phyloP scores from a whole-genome alignment of 176 grass and related monocot species.

The Neostapfia colusana region DNA sequence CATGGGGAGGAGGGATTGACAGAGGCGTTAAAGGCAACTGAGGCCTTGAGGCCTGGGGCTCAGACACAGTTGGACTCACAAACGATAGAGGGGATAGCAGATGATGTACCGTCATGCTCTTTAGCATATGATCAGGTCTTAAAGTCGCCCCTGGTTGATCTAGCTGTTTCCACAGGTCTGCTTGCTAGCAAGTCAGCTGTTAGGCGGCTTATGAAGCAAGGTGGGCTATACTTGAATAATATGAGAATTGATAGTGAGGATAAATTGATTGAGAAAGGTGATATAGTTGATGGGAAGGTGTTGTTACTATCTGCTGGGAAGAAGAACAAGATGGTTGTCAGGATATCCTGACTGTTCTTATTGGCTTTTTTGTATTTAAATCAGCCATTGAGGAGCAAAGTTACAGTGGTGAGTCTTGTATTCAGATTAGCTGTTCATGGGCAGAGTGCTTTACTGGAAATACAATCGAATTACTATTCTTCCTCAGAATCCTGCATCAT shows the following conservation, averaged over 20 bases:
- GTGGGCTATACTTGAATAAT: conserved; percentile 90
- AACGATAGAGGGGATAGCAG: conserved; percentile 84
- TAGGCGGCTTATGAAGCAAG: conserved; percentile 80
- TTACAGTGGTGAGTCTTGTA: not conserved
- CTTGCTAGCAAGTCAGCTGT: conserved; percentile 68
- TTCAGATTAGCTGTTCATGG: not conserved
- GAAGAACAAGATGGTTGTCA: conserved; percentile 98
- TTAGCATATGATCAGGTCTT: conserved; percentile 74
- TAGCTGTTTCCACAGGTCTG: conserved; percentile 76
- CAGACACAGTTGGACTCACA: conserved; percentile 67
- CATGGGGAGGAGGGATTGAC: conserved; percentile 77
- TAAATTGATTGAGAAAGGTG: conserved; percentile 56
- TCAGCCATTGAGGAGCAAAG: conserved; percentile 13
- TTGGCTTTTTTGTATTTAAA: conserved; percentile 35
- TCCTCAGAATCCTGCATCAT: not conserved
- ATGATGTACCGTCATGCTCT: conserved; percentile 76
- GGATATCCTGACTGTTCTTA: conserved; percentile 64
- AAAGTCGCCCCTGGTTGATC: conserved; percentile 82
- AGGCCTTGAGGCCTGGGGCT: conserved; percentile 74
- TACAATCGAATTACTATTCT: not conserved
- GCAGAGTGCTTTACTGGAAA: conserved; percentile 13
- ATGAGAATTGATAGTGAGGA: conserved; percentile 64
- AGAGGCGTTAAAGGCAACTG: conserved; percentile 85
- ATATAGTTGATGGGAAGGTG: conserved; percentile 86
- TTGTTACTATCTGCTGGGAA: conserved; percentile 88